These are phyloP conservation scores for Prunus fruticosa DNA, from an alignment of 306 rosid genomes.

Conservation along the genomic window DNA sequence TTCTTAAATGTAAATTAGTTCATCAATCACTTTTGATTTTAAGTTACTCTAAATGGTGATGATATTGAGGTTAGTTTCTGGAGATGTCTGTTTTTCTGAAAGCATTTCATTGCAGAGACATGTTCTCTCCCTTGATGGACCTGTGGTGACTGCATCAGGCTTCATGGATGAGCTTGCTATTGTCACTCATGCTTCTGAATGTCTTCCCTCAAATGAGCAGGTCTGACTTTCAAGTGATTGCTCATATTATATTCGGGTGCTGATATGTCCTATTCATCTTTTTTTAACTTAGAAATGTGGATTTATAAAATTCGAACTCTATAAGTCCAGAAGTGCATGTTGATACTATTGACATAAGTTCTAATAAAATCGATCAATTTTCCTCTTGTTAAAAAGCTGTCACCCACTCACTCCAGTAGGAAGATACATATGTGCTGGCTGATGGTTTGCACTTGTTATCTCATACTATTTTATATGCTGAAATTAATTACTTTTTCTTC, in stretches of 20 bases:
- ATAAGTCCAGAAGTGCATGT: not conserved
- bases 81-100: constrained; percentile 22
- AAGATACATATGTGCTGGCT: constrained; percentile 12
- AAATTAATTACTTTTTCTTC: constrained; percentile 17
- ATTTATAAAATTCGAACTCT: not conserved
- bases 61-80: not conserved
- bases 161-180: constrained; percentile 77
- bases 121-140: constrained; percentile 75
- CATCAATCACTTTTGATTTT: not conserved
- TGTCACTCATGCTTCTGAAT: constrained; percentile 75
- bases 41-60: not conserved
- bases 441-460: not conserved
- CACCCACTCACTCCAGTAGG: not conserved
- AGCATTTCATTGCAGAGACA: constrained; percentile 58
- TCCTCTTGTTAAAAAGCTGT: constrained; percentile 2
- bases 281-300: constrained; percentile 1
- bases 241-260: constrained; percentile 3
- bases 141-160: constrained; percentile 93
- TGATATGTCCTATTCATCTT: constrained; percentile 7
- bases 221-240: constrained; percentile 34
- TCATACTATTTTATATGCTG: constrained; percentile 2
- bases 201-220: constrained; percentile 77
- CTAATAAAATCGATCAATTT: not conserved
- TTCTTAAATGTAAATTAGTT: not conserved
- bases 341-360: not conserved